A percentile compares a stretch with the other conserved stretches of the same genome.
phyloP scores from a whole-genome alignment of 805 yeast genomes.

The Grigorovia jiainica region DNA sequence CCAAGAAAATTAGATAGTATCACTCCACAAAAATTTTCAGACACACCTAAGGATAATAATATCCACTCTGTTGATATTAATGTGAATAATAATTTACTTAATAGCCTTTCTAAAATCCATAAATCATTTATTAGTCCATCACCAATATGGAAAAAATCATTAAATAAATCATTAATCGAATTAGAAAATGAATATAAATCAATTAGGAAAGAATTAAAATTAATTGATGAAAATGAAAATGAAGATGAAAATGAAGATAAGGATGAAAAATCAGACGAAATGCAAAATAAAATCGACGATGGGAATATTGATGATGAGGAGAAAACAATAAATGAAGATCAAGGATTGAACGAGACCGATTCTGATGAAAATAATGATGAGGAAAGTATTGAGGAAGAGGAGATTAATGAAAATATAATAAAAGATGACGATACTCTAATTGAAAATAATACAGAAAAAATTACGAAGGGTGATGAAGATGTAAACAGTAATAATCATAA shows the following conservation, averaged over 20 bases:
- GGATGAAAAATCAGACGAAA: not conserved
- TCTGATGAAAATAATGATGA: not conserved
- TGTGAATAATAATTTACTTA: not conserved
- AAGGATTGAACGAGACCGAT: not conserved
- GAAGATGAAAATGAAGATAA: not conserved
- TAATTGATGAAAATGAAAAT: slow-evolving; percentile 1
- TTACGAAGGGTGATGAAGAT: not conserved
- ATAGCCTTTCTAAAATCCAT: not conserved
- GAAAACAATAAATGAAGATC: not conserved
- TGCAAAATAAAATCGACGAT: not conserved
- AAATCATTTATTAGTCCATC: slow-evolving; percentile 13
- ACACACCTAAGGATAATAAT: slow-evolving; percentile 5
- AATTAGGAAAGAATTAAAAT: slow-evolving; percentile 2
- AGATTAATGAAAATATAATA: not conserved
- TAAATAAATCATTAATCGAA: slow-evolving; percentile 18
- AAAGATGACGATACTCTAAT: not conserved
- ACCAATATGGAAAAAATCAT: slow-evolving; percentile 22
- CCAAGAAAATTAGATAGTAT: not conserved
- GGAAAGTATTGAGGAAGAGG: not conserved
- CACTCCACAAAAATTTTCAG: slow-evolving; percentile 19
- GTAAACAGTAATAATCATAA: not conserved
- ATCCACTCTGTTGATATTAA: not conserved
- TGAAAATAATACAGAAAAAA: too few relatives aligned
- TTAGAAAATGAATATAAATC: slow-evolving; percentile 26
- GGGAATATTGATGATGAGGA: not conserved